These are phyloP conservation scores for Calocybe cyanea DNA, from an alignment of 768 basidiomycete genomes.

Conservation along the genomic window DNA sequence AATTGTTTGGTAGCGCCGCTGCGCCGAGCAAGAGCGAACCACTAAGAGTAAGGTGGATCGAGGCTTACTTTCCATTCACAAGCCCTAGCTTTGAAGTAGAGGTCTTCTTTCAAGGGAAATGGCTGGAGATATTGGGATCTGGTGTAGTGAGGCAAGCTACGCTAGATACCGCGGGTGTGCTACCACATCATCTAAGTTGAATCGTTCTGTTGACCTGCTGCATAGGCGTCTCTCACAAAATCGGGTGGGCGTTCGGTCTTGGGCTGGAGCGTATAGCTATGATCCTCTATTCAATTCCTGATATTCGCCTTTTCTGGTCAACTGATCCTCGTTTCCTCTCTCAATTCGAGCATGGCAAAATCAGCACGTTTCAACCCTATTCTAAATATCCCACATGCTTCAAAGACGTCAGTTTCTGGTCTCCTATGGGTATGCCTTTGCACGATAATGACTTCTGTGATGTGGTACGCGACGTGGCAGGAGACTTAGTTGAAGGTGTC, in stretches of 20 bases:
- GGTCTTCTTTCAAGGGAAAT: slow-evolving; percentile 92
- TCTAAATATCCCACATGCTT: slow-evolving; percentile 90
- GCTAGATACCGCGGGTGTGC: slow-evolving; percentile 80
- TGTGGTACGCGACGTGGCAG: slow-evolving; percentile 86
- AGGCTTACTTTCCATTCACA: slow-evolving; percentile 97
- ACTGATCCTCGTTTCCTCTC: slow-evolving; percentile 79
- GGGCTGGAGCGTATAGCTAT: slow-evolving; percentile 97
- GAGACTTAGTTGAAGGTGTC: slow-evolving; percentile 90
- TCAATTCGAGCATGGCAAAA: slow-evolving; percentile 77
- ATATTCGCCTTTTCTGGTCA: slow-evolving; percentile 98
- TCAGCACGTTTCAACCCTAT: slow-evolving; percentile 84
- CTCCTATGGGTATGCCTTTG: slow-evolving; percentile 47
- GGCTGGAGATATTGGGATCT: slow-evolving; percentile 94
- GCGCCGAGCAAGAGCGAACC: slow-evolving; percentile 55
- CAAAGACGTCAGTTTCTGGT: slow-evolving; percentile 97
- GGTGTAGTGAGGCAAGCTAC: slow-evolving; percentile 91
- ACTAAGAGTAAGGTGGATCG: slow-evolving; percentile 91
- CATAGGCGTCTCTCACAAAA: slow-evolving; percentile 72
- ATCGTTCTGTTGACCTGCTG: slow-evolving; percentile 2
- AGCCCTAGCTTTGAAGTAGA: slow-evolving; percentile 98
- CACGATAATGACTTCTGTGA: slow-evolving; percentile 99
- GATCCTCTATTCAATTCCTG: slow-evolving; percentile 95
- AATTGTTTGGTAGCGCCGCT: slow-evolving; percentile 61
- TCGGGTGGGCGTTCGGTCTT: slow-evolving; percentile 98
- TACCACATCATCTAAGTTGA: slow-evolving; percentile 7